Percentiles rank a stretch among this genome's conserved stretches.
Evolutionary conservation across 1,139 yeast species (phyloP).

Genomic region (Hemisphaericaspora lyxosophila): DNA sequence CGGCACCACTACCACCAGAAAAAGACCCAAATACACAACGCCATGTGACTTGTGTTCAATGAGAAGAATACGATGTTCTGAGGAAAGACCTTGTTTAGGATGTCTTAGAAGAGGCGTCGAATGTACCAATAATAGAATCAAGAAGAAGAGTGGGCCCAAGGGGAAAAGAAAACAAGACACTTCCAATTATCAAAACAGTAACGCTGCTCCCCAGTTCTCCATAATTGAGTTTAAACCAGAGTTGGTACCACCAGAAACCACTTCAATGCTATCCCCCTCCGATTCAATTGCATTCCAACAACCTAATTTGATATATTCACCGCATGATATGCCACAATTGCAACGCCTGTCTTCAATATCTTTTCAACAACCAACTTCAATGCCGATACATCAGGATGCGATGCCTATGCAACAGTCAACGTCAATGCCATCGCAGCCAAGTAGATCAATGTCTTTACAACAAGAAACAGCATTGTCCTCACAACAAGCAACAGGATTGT

Average conservation of each 20-base stretch:
- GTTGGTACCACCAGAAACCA: not conserved
- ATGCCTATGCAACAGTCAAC: not conserved
- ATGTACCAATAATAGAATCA: conserved; percentile 26
- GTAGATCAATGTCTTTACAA: not conserved
- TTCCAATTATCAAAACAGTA: too few relatives aligned
- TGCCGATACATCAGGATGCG: not conserved
- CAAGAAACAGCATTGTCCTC: not conserved
- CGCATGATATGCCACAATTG: too few relatives aligned
- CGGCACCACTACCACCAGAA: not conserved
- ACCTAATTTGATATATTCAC: too few relatives aligned
- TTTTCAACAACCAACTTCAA: not conserved
- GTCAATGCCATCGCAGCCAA: not conserved
- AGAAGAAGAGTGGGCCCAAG: conserved; percentile 9
- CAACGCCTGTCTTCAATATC: not conserved
- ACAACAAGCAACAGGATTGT: not conserved
- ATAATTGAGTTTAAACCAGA: not conserved
- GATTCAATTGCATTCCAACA: too few relatives aligned
- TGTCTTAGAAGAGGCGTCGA: conserved; percentile 46
- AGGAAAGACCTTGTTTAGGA: conserved; percentile 51
- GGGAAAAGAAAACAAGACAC: conserved; percentile 5
- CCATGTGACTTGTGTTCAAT: conserved; percentile 58
- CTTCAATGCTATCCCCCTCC: too few relatives aligned
- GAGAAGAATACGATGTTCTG: conserved; percentile 62
- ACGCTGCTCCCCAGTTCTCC: not conserved
- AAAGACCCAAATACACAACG: conserved; percentile 5